These are phyloP conservation scores for Hyparrhenia diplandra DNA, from an alignment of 176 grass and related monocot species.

Conservation along the genomic window DNA sequence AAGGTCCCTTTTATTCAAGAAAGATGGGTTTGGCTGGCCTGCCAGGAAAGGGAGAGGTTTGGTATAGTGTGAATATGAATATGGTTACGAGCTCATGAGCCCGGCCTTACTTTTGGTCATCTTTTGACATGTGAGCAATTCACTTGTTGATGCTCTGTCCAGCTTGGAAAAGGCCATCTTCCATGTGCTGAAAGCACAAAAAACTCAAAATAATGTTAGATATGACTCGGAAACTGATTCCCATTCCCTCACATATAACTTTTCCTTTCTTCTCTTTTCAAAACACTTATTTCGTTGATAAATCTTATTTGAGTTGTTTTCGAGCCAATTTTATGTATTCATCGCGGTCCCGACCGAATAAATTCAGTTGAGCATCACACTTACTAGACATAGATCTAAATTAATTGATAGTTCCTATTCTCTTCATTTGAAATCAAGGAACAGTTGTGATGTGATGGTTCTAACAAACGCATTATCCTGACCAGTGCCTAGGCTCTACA, in stretches of 20 bases:
- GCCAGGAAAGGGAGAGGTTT: conserved; percentile 28
- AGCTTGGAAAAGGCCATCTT: conserved; percentile 25
- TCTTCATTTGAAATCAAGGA: not conserved
- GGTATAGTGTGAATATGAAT: conserved; percentile 37
- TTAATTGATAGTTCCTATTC: not conserved
- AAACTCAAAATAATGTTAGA: conserved; percentile 2
- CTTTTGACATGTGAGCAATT: conserved; percentile 23
- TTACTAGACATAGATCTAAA: not conserved
- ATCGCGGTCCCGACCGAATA: not conserved
- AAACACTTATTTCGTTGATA: not conserved
- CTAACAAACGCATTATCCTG: not conserved
- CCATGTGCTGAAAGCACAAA: conserved; percentile 28
- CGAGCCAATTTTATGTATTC: not conserved
- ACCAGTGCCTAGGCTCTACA: not conserved
- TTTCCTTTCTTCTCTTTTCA: not conserved
- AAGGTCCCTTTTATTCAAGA: conserved; percentile 19
- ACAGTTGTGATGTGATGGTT: not conserved
- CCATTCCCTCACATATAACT: not conserved
- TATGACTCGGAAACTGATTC: conserved; percentile 1
- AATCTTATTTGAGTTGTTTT: not conserved
- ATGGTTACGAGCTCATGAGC: conserved; percentile 7
- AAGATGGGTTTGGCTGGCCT: conserved; percentile 26
- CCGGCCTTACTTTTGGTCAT: conserved; percentile 9
- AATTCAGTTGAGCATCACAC: not conserved
- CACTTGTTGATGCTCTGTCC: conserved; percentile 18